Conservation (phyloP, 2,329 filamentous ascomycete genomes). For the Fusarium sp. region DNA sequence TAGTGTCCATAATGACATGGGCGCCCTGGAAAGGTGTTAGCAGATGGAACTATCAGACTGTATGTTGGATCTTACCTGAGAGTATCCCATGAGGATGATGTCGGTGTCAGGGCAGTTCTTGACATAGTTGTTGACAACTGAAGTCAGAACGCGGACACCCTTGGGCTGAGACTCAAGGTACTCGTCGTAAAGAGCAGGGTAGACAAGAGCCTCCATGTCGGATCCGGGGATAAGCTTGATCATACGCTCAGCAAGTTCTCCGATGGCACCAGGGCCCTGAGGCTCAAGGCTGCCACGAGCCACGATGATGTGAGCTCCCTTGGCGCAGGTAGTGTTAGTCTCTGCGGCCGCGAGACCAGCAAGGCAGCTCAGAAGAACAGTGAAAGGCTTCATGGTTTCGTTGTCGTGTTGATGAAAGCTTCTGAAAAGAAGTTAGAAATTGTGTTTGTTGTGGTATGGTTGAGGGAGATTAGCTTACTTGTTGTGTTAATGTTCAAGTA, state of each 20-base stretch:
- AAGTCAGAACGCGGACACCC: constrained; percentile 24
- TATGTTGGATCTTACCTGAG: background rate
- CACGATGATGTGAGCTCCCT: constrained; percentile 37
- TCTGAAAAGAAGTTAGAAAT: background rate
- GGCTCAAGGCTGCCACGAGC: constrained; percentile 37
- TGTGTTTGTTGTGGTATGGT: background rate
- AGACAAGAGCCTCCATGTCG: constrained; percentile 34
- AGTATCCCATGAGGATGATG: constrained; percentile 38
- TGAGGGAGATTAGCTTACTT: background rate
- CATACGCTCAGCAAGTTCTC: constrained; percentile 14
- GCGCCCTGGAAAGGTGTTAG: constrained; percentile 15
- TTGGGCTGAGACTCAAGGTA: constrained; percentile 36
- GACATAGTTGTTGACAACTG: constrained; percentile 16
- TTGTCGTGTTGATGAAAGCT: background rate
- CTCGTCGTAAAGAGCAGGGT: constrained; percentile 33
- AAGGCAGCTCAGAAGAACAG: constrained; percentile 5
- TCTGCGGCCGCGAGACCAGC: constrained; percentile 5
- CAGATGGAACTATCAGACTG: rapidly evolving
- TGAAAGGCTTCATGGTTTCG: constrained; percentile 17
- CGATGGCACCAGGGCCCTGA: constrained; percentile 35
- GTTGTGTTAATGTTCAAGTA: background rate
- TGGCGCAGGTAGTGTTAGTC: background rate
- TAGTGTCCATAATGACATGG: constrained; percentile 16
- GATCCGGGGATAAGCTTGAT: constrained; percentile 21
- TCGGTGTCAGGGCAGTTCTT: constrained; percentile 31